phyloP scores from a whole-genome alignment of 768 basidiomycete species.

The Austroboletus eburneus region DNA sequence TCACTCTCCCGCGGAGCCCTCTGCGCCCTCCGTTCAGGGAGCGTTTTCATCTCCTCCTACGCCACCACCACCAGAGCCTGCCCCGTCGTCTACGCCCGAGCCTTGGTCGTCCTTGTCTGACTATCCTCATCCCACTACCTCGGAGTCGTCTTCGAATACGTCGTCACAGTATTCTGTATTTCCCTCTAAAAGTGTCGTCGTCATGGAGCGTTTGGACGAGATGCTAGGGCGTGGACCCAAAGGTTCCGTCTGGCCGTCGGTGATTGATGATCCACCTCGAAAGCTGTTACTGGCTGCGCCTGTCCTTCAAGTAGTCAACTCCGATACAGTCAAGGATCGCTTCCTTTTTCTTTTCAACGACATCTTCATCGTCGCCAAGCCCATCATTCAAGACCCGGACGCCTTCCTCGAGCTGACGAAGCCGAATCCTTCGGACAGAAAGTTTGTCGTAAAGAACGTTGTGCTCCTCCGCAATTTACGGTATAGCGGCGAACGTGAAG shows the following conservation, averaged over 20 bases:
- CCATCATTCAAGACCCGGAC: constrained; percentile 68
- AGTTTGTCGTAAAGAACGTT: constrained; percentile 86
- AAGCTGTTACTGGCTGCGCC: constrained; percentile 81
- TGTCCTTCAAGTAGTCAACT: constrained; percentile 90
- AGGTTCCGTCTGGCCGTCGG: constrained; percentile 55
- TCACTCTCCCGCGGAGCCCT: constrained; percentile 18
- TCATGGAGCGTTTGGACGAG: constrained; percentile 71
- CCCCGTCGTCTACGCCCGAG: constrained; percentile 67
- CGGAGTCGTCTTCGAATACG: constrained; percentile 71
- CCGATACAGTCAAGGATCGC: constrained; percentile 91
- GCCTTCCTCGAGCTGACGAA: constrained; percentile 54
- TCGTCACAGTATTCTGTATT: constrained; percentile 61
- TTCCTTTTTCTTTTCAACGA: constrained; percentile 98
- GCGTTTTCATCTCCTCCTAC: constrained; percentile 34
- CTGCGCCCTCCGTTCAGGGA: constrained; percentile 17
- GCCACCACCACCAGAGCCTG: constrained; percentile 51
- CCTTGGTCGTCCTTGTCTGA: constrained; percentile 74
- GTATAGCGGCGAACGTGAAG: constrained; percentile 66
- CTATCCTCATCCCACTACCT: constrained; percentile 64
- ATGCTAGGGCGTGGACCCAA: constrained; percentile 59
- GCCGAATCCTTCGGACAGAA: constrained; percentile 59
- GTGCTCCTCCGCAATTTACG: constrained; percentile 70
- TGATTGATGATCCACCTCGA: constrained; percentile 82
- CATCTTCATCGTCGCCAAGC: constrained; percentile 90
- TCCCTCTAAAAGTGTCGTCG: constrained; percentile 43